phyloP scores from a whole-genome alignment of 768 basidiomycete genomes.

The Obba rivulosa region DNA sequence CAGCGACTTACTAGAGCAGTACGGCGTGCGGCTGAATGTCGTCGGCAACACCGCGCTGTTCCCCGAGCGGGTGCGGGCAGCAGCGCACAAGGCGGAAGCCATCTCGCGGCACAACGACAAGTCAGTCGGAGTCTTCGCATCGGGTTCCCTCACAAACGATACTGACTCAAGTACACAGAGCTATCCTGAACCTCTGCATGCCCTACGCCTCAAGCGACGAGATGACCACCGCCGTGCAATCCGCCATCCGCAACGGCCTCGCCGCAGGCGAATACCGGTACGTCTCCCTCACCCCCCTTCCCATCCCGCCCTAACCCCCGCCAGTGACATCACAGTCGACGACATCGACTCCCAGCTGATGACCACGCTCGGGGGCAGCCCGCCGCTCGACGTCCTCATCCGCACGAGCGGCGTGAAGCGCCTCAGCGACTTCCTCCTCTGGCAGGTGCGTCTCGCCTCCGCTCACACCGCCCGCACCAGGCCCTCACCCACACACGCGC shows the following conservation, averaged over 20 bases:
- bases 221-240: slow-evolving; percentile 73
- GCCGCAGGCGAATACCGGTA: slow-evolving; percentile 25
- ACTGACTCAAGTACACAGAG: slow-evolving; percentile 46
- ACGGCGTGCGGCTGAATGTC: slow-evolving; percentile 82
- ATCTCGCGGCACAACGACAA: slow-evolving; percentile 69
- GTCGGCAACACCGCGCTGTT: slow-evolving; percentile 74
- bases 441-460: slow-evolving; percentile 73
- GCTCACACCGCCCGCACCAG: background rate
- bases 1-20: slow-evolving; percentile 74
- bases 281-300: slow-evolving; percentile 3
- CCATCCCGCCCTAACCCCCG: background rate
- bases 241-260: slow-evolving; percentile 39
- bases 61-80: slow-evolving; percentile 67
- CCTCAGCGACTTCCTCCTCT: slow-evolving; percentile 85
- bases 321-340: slow-evolving; percentile 55
- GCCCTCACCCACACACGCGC: background rate
- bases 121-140: slow-evolving; percentile 44
- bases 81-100: slow-evolving; percentile 64
- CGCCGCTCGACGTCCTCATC: slow-evolving; percentile 84
- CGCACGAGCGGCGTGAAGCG: slow-evolving; percentile 89
- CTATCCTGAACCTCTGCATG: slow-evolving; percentile 88
- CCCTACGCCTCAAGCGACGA: slow-evolving; percentile 92
- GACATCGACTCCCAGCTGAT: slow-evolving; percentile 65
- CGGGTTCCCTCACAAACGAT: too few relatives aligned
- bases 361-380: slow-evolving; percentile 59